These are phyloP conservation scores for Punctularia strigosozonata DNA, from an alignment of 768 basidiomycete genomes.

Conservation along the genomic window DNA sequence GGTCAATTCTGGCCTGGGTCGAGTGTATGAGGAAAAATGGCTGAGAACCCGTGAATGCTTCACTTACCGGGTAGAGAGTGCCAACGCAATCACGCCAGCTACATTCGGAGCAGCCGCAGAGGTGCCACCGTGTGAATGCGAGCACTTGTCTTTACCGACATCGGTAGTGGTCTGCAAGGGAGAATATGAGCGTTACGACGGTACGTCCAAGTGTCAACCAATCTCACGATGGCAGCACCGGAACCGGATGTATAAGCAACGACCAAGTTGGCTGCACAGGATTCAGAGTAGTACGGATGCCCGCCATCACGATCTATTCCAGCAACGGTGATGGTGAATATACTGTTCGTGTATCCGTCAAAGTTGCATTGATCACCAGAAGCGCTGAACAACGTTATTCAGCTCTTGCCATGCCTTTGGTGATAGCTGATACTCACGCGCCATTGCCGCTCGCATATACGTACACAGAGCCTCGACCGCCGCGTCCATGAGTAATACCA, in stretches of 20 bases:
- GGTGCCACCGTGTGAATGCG: conserved; percentile 83
- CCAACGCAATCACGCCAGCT: conserved; percentile 86
- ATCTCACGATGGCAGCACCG: conserved; percentile 75
- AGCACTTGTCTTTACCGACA: conserved; percentile 74
- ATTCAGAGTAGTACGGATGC: conserved; percentile 94
- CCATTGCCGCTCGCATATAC: conserved; percentile 99
- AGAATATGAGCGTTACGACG: conserved; percentile 9
- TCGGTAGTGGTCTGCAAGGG: conserved; percentile 82
- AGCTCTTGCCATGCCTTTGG: no score
- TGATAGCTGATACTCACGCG: no score
- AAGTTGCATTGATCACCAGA: conserved; percentile 97
- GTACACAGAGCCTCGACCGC: conserved; percentile 84
- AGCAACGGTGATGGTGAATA: conserved; percentile 93
- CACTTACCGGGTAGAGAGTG: conserved; percentile 70
- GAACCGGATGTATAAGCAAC: conserved; percentile 94
- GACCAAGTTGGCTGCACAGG: conserved; percentile 96
- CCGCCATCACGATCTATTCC: conserved; percentile 87
- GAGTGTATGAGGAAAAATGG: conserved; percentile 1
- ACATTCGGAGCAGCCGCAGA: conserved; percentile 97
- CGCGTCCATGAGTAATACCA: conserved; percentile 82
- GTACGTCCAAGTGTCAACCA: conserved; percentile 1
- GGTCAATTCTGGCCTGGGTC: conserved; percentile 72
- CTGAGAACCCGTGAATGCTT: conserved; percentile 1
- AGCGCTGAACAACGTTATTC: no score
- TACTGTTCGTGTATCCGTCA: conserved; percentile 97